phyloP scores from a whole-genome alignment of 495 filamentous ascomycete genomes.

The Viridothelium virens region DNA sequence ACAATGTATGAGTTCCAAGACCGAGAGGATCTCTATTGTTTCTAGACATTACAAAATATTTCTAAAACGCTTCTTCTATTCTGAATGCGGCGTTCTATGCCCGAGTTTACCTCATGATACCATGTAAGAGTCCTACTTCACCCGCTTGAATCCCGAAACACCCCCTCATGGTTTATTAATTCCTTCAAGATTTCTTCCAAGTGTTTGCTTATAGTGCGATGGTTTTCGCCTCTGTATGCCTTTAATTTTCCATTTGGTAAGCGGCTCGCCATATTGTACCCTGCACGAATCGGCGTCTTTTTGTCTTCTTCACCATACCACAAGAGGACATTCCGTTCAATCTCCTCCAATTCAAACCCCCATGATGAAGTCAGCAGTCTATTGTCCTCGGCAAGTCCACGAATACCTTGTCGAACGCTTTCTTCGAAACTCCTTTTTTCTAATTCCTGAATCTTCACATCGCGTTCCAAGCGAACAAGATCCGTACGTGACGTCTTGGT shows the following conservation, averaged over 20 bases:
- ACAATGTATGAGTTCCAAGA: too few species aligned
- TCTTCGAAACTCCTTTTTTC: not conserved
- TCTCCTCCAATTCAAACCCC: constrained; percentile 14
- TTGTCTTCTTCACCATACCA: constrained; percentile 17
- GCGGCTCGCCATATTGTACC: too few species aligned
- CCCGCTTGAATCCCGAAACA: too few species aligned
- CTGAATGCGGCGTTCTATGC: too few species aligned
- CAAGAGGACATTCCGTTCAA: constrained; percentile 9
- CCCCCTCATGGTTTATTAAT: not conserved
- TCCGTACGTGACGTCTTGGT: not conserved
- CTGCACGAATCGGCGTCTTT: not conserved
- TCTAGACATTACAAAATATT: too few species aligned
- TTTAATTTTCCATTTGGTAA: too few species aligned
- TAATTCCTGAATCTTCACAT: not conserved
- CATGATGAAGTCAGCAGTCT: not conserved
- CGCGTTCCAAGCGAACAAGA: not conserved
- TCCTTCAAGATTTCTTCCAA: constrained; percentile 9
- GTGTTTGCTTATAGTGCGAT: too few species aligned
- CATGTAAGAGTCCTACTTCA: too few species aligned
- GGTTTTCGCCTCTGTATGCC: too few species aligned
- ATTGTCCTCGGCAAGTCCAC: constrained; percentile 7
- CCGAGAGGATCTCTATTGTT: too few species aligned
- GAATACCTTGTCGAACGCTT: constrained; percentile 14
- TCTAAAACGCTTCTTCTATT: too few species aligned
- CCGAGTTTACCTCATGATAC: too few species aligned